Conservation (phyloP, 768 basidiomycete species). For the Podaxis sp. region DNA sequence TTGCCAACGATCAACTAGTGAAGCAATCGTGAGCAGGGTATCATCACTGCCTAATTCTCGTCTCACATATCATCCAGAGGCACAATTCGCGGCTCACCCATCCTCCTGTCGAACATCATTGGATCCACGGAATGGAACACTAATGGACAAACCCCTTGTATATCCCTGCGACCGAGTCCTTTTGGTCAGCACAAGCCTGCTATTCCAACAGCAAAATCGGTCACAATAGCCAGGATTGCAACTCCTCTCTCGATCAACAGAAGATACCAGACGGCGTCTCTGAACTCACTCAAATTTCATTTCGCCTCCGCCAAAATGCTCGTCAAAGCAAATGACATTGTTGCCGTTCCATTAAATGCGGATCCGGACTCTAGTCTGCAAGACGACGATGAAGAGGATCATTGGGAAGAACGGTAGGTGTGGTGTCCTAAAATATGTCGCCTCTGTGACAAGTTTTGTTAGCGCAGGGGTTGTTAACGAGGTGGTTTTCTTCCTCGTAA, state of each 20-base stretch:
- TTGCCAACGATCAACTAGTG: constrained; percentile 44
- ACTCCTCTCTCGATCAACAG: constrained; percentile 68
- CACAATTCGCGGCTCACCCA: constrained; percentile 37
- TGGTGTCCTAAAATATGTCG: background rate
- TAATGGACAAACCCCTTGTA: constrained; percentile 13
- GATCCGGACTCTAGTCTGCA: constrained; percentile 29
- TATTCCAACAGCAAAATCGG: constrained; percentile 61
- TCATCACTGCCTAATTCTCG: background rate
- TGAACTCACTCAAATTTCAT: constrained; percentile 57
- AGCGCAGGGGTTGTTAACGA: constrained; percentile 19
- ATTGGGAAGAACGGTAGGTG: constrained; percentile 20
- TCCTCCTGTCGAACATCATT: constrained; percentile 51
- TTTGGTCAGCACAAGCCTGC: constrained; percentile 55
- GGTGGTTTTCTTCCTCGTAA: constrained; percentile 73
- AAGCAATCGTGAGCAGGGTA: constrained; percentile 27
- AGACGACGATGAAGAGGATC: constrained; percentile 22
- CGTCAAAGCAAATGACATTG: constrained; percentile 70
- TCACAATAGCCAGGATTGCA: constrained; percentile 79
- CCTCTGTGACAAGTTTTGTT: background rate
- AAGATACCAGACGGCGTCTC: constrained; percentile 55
- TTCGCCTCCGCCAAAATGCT: constrained; percentile 53
- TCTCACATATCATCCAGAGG: constrained; percentile 27
- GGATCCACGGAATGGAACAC: constrained; percentile 21
- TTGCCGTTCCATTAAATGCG: constrained; percentile 60
- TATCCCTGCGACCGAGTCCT: constrained; percentile 48